Conservation (phyloP, 345 rosid species). For the Gossypium stocksii region DNA sequence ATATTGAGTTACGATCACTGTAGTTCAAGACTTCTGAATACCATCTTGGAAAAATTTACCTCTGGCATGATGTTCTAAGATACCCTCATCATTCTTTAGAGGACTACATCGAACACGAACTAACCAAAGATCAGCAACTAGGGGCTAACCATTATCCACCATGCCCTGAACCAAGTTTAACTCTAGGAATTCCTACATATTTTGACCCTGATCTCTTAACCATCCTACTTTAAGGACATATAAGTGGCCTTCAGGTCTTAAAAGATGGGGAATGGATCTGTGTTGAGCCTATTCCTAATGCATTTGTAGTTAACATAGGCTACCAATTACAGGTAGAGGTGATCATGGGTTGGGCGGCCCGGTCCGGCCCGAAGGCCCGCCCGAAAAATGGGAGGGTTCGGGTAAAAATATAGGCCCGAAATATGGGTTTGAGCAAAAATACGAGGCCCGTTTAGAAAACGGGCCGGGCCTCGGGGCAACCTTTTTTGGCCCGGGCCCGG, state of each 20-base stretch:
- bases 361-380: no score
- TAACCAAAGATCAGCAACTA: slow-evolving; percentile 6
- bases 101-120: slow-evolving; percentile 5
- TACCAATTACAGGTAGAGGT: slow-evolving; percentile 23
- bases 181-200: slow-evolving; percentile 26
- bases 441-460: no score
- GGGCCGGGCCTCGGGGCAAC: no score
- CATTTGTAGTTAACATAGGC: slow-evolving; percentile 31
- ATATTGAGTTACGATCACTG: no score
- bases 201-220: slow-evolving; percentile 23
- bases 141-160: slow-evolving; percentile 27
- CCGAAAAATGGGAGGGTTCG: no score
- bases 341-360: no score
- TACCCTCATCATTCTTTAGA: slow-evolving; percentile 23
- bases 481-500: no score
- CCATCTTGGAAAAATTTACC: slow-evolving; percentile 2
- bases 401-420: no score
- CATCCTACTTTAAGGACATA: slow-evolving; percentile 29
- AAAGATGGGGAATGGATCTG: slow-evolving; percentile 30
- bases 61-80: slow-evolving; percentile 18
- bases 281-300: slow-evolving; percentile 28
- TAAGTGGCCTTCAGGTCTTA: slow-evolving; percentile 30
- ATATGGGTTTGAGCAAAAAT: no score
- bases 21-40: neutral
- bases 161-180: slow-evolving; percentile 35